These are phyloP conservation scores for Trichoderma virens DNA, from an alignment of 495 filamentous ascomycete species.

Conservation along the genomic window DNA sequence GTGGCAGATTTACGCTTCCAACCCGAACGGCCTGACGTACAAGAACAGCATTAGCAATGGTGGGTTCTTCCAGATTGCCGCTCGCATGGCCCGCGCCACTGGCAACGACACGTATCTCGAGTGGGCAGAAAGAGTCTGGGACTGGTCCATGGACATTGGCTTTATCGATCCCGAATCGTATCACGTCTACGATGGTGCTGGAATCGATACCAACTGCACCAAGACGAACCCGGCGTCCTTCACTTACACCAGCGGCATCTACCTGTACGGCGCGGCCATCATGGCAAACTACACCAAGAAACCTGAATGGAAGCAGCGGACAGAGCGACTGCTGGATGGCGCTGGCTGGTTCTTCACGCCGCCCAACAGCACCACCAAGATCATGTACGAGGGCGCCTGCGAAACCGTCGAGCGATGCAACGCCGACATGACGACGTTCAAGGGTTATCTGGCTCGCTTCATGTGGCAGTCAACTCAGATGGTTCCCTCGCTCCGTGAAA, in stretches of 20 bases:
- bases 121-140: slow-evolving; percentile 64
- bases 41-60: slow-evolving; percentile 68
- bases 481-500: slow-evolving; percentile 45
- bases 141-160: slow-evolving; percentile 52
- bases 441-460: slow-evolving; percentile 72
- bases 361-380: slow-evolving; percentile 36
- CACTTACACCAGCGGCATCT: slow-evolving; percentile 59
- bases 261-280: slow-evolving; percentile 57
- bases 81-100: slow-evolving; percentile 60
- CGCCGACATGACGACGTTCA: slow-evolving; percentile 69
- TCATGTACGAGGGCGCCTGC: slow-evolving; percentile 68
- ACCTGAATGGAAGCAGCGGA: slow-evolving; percentile 42
- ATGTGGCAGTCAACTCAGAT: slow-evolving; percentile 56
- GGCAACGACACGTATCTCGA: slow-evolving; percentile 53
- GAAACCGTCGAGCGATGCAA: slow-evolving; percentile 57
- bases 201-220: slow-evolving; percentile 36
- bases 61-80: slow-evolving; percentile 59
- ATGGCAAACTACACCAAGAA: slow-evolving; percentile 56
- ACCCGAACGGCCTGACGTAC: slow-evolving; percentile 61
- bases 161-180: slow-evolving; percentile 38
- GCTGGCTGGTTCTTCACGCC: slow-evolving; percentile 37
- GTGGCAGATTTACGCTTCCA: slow-evolving; percentile 81
- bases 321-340: slow-evolving; percentile 40
- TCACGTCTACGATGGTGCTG: slow-evolving; percentile 51
- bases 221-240: slow-evolving; percentile 41